Conservation (phyloP, 805 yeast species). For the Debaryomyces tyrocola region DNA sequence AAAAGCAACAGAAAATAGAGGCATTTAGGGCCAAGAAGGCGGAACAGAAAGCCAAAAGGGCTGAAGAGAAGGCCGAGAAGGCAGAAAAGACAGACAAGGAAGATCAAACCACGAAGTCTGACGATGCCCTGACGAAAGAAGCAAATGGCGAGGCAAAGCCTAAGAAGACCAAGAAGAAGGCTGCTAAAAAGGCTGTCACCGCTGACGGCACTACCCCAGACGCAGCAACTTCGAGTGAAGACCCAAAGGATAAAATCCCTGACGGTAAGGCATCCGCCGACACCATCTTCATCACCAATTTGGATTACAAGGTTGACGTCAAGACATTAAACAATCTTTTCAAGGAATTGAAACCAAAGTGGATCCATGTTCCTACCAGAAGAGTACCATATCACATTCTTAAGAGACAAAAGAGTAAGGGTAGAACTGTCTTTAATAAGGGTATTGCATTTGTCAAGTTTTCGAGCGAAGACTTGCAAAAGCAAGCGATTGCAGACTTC, state of each 20-base stretch:
- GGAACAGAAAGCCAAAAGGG: slow-evolving; percentile 16
- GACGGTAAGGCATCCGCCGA: slow-evolving; percentile 57
- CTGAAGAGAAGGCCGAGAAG: slow-evolving; percentile 17
- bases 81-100: slow-evolving; percentile 4
- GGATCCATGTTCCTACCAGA: slow-evolving; percentile 61
- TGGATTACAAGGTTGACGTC: slow-evolving; percentile 51
- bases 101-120: neutral
- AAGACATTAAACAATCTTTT: slow-evolving; percentile 48
- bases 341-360: slow-evolving; percentile 50
- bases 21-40: slow-evolving; percentile 28
- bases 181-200: neutral
- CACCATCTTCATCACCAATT: slow-evolving; percentile 62
- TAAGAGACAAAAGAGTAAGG: slow-evolving; percentile 44
- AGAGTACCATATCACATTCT: slow-evolving; percentile 44
- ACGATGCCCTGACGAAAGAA: neutral
- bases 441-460: slow-evolving; percentile 70
- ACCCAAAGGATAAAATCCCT: slow-evolving; percentile 18
- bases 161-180: slow-evolving; percentile 9
- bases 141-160: neutral
- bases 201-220: neutral
- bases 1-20: slow-evolving; percentile 36
- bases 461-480: slow-evolving; percentile 59
- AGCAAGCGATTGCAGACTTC: slow-evolving; percentile 68
- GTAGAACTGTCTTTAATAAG: slow-evolving; percentile 49
- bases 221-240: neutral